These are phyloP conservation scores for Cordyceps cicadae DNA, from an alignment of 2,329 filamentous ascomycete species.

Conservation along the genomic window DNA sequence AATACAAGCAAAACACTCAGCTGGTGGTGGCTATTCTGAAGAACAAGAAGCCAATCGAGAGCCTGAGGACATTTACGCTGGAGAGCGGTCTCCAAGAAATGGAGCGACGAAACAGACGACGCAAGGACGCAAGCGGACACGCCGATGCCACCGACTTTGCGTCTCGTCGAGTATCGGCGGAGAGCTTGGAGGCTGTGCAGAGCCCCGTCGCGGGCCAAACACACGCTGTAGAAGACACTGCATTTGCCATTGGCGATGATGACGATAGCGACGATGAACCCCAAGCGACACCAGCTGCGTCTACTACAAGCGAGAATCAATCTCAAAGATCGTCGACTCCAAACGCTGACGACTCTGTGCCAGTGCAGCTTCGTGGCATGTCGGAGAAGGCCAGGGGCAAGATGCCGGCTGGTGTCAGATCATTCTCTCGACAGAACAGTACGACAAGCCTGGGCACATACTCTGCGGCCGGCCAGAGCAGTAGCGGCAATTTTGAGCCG, in stretches of 20 bases:
- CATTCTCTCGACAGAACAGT: conserved; percentile 85
- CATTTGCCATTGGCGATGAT: conserved; percentile 75
- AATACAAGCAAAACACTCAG: conserved; percentile 72
- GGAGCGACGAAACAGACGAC: conserved; percentile 64
- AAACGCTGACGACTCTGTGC: conserved; percentile 66
- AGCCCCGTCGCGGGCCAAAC: conserved; percentile 17
- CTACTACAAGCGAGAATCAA: conserved; percentile 55
- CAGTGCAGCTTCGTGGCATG: conserved; percentile 79
- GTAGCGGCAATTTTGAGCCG: conserved; percentile 62
- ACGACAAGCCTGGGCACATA: conserved; percentile 68
- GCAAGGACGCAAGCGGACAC: conserved; percentile 52
- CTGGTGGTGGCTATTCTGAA: conserved; percentile 73
- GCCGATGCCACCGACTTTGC: conserved; percentile 40
- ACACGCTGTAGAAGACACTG: conserved; percentile 51
- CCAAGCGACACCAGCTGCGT: conserved; percentile 50
- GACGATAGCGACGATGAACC: conserved; percentile 42
- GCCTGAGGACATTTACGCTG: conserved; percentile 76
- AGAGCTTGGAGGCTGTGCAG: conserved; percentile 57
- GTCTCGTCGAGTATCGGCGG: conserved; percentile 54
- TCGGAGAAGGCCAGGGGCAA: conserved; percentile 96
- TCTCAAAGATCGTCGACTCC: conserved; percentile 61
- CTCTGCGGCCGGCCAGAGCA: conserved; percentile 48
- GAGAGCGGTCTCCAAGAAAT: conserved; percentile 90
- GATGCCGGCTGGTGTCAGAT: conserved; percentile 74
- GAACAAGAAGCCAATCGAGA: conserved; percentile 76